Percentiles rank a stretch among this genome's conserved stretches.
Conservation (phyloP, 2,329 filamentous ascomycete species). For the Zasmidium cellare region DNA sequence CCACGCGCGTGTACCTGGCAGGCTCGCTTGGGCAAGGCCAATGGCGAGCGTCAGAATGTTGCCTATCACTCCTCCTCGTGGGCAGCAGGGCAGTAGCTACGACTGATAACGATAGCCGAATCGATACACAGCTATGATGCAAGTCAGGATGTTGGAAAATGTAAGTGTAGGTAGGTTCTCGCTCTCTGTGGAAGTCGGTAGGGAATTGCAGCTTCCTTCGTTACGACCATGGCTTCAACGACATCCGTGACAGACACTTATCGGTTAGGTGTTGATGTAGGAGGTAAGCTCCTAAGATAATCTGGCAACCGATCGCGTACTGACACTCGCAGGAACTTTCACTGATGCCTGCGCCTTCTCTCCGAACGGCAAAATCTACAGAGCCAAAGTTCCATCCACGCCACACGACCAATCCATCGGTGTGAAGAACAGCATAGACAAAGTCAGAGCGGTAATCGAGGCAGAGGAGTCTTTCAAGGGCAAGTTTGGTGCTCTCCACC, state of each 20-base stretch:
- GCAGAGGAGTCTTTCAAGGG: constrained; percentile 26
- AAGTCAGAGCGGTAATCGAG: constrained; percentile 25
- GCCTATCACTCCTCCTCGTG: constrained; percentile 3
- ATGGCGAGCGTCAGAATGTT: not conserved
- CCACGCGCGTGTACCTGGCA: not conserved
- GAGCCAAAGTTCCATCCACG: constrained; percentile 28
- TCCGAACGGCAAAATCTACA: constrained; percentile 26
- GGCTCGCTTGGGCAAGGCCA: not conserved
- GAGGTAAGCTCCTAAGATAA: constrained; percentile 7
- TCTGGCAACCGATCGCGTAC: not conserved
- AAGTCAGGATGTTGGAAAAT: not conserved
- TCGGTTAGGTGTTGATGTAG: constrained; percentile 27
- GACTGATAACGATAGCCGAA: not conserved
- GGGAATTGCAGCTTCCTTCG: not conserved
- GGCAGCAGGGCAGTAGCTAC: not conserved
- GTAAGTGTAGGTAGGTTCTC: not conserved
- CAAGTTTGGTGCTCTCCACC: constrained; percentile 28
- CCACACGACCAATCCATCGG: constrained; percentile 30
- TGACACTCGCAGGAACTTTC: constrained; percentile 18
- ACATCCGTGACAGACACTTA: constrained; percentile 19
- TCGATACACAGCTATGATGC: not conserved
- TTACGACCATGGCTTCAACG: constrained; percentile 12
- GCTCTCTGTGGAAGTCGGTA: not conserved
- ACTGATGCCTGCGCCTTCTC: constrained; percentile 29
- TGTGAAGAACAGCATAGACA: constrained; percentile 30